phyloP scores from a whole-genome alignment of 2,329 filamentous ascomycete genomes.

The Aschersonia sp. region DNA sequence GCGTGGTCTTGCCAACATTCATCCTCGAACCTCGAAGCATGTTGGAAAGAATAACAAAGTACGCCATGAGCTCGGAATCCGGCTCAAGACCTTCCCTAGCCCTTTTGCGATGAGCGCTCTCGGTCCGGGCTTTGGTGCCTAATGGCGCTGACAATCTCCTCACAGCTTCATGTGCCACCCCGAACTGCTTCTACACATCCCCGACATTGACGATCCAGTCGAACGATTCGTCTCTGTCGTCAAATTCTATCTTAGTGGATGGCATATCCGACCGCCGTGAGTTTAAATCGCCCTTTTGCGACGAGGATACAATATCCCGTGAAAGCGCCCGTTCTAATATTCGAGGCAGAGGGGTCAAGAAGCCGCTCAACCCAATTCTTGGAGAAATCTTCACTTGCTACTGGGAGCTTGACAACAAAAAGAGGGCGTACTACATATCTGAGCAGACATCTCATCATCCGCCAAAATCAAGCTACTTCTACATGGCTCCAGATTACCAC shows the following conservation, averaged over 20 bases:
- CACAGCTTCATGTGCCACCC: slow-evolving; percentile 96
- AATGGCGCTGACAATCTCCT: background rate
- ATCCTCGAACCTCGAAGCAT: slow-evolving; percentile 96
- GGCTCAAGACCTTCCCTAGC: background rate
- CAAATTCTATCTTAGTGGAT: slow-evolving; percentile 95
- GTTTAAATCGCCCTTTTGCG: slow-evolving; percentile 17
- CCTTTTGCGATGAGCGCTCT: too few relatives aligned
- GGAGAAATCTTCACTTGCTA: slow-evolving; percentile 92
- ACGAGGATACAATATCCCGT: background rate
- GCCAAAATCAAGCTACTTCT: slow-evolving; percentile 98
- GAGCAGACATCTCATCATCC: slow-evolving; percentile 98
- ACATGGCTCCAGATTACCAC: slow-evolving; percentile 85
- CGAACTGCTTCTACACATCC: slow-evolving; percentile 81
- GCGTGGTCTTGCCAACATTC: slow-evolving; percentile 90
- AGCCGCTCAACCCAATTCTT: slow-evolving; percentile 89
- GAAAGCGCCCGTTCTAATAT: background rate
- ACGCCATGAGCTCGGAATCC: slow-evolving; percentile 14
- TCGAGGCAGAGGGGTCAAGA: slow-evolving; percentile 72
- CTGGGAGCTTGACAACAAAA: slow-evolving; percentile 80
- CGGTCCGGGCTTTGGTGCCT: too few relatives aligned
- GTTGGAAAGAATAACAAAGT: slow-evolving; percentile 98
- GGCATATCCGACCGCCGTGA: slow-evolving; percentile 96
- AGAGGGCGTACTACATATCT: slow-evolving; percentile 84
- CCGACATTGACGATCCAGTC: slow-evolving; percentile 74
- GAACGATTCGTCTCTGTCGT: slow-evolving; percentile 88